Evolutionary conservation across 495 filamentous ascomycete species (phyloP), one percentile per base, ranked within the genome.

Genomic region (Penicillium pulvis): DNA sequence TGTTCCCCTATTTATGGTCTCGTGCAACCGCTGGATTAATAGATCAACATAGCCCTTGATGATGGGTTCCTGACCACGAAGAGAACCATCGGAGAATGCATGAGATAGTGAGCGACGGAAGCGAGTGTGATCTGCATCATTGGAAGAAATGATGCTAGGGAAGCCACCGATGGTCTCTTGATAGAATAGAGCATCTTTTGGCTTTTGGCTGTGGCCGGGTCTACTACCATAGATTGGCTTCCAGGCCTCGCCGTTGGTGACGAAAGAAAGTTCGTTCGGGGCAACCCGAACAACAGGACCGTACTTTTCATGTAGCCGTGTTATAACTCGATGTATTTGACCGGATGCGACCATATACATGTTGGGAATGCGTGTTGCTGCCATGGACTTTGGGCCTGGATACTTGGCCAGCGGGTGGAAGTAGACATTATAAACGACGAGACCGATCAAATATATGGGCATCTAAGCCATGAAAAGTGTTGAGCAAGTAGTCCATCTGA

Each of bases 181-280:
- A 23, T 70, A 71, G 51, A 66, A 65, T 20, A 56, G 58, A 10
- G 19, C 2, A 16, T 64, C 55, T 19, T 67, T 67, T n/a, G 41
- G 10, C 24, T 62, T 62, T 39, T 67, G 59, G 1, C 57, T 14
- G 12, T 65, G 61, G 2, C 61, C 64, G 0, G 48, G 19, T n/a
- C 70, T 72, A 57, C 79, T 77, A 9, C 79, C 79, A 62, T 83
- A 82, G 44, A 86, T 83, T 36, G 80, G 72, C 55, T 78, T 79
- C 82, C 81, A 85, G 9, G 82, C 82, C n/a, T 73, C 62, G 1
- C 78, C 70, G 23, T 72, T 61, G 24, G 26, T 49, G 20, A 57
- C 71, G 59, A 76, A 85, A 0, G 75, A 69, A 11, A 86, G 72
- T 60, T 84, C 77, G 53, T 81, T 61, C 0, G 83, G 83, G 2